Conservation (phyloP, 2,329 filamentous ascomycete species). For the Fusarium sp. region DNA sequence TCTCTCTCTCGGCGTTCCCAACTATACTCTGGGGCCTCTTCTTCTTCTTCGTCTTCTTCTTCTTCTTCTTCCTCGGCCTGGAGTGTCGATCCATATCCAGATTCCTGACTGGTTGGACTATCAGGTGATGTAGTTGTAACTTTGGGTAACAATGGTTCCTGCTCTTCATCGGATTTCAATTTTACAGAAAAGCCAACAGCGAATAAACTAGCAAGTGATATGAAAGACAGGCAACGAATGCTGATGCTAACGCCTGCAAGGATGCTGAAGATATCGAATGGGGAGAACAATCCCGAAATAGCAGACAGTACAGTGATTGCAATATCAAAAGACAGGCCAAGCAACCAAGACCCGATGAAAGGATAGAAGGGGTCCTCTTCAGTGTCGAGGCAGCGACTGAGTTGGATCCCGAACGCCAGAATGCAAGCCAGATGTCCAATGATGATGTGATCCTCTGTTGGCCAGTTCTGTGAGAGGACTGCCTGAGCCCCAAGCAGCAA, state of each 20-base stretch:
- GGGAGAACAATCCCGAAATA: background rate
- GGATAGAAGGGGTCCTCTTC: constrained; percentile 68
- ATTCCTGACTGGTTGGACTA: constrained; percentile 38
- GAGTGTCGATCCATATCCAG: constrained; percentile 55
- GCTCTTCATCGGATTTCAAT: constrained; percentile 62
- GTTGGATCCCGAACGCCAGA: constrained; percentile 70
- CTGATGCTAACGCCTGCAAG: constrained; percentile 38
- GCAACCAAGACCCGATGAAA: constrained; percentile 69
- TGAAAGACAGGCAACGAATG: constrained; percentile 34
- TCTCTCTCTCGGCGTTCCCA: constrained; percentile 64
- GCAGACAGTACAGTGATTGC: constrained; percentile 50
- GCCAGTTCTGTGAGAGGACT: constrained; percentile 50
- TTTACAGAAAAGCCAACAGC: constrained; percentile 25
- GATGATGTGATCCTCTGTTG: constrained; percentile 57
- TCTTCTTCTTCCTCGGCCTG: constrained; percentile 51
- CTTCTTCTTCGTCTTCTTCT: constrained; percentile 52
- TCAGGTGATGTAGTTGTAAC: constrained; percentile 28
- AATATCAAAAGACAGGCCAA: constrained; percentile 67
- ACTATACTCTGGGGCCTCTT: constrained; percentile 59
- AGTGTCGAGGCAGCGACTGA: constrained; percentile 63
- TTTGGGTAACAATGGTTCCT: constrained; percentile 64
- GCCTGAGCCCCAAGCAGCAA: constrained; percentile 51
- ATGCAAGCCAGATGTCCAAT: constrained; percentile 70
- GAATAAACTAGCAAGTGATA: constrained; percentile 27
- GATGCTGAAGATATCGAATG: constrained; percentile 28